Evolutionary conservation across 225 moss, liverwort and hornwort genomes (phyloP), one percentile per base, ranked within the genome.

Genomic region (Physcomitrium patens): DNA sequence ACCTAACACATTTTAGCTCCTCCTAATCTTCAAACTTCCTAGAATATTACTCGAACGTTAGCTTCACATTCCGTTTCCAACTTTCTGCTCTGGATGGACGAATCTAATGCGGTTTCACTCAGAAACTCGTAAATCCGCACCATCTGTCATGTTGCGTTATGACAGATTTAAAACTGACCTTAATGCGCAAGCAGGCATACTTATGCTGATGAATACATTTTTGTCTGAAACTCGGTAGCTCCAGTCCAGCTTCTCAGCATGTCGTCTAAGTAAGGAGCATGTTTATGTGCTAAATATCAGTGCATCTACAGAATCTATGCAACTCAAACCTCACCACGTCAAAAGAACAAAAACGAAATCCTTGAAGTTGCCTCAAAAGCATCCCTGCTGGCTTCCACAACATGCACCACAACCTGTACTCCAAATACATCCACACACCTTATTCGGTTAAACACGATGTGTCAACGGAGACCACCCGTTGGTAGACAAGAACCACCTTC

Each of bases 401-500:
- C 5, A 4, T 37, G 31, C 24, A 67, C 62, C 61, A 46, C 57
- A 69, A 73, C 73, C 73, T 71, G 72, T 68, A 69, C 69, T 73
- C 20, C 77, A 55, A 19, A 17, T 26, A 15, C 54, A 64, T 50
- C 26, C 63, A 1, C 56, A 23, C 47, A 45, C 17, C 63, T 19
- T 46, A 56, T 51, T 17, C 66, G 37, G 1, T 59, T 28, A 60
- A 22, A 10, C 22, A 64, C 16, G 41, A 47, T 48, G 50, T 15
- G 63, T 8, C 16, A 77, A 72, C 0, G 26, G 68, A 73, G 17
- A 37, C 5, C 20, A 20, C 57, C 2, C 43, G 17, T 1, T 12
- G 41, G 16, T 24, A 27, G 27, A 48, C 6, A 44, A 53, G 43
- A 15, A 70, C 67, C 56, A 82, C 82, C 75, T 79, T 52, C n/a